phyloP scores from a whole-genome alignment of 2,329 filamentous ascomycete genomes.

The Hypoxylon sp. region DNA sequence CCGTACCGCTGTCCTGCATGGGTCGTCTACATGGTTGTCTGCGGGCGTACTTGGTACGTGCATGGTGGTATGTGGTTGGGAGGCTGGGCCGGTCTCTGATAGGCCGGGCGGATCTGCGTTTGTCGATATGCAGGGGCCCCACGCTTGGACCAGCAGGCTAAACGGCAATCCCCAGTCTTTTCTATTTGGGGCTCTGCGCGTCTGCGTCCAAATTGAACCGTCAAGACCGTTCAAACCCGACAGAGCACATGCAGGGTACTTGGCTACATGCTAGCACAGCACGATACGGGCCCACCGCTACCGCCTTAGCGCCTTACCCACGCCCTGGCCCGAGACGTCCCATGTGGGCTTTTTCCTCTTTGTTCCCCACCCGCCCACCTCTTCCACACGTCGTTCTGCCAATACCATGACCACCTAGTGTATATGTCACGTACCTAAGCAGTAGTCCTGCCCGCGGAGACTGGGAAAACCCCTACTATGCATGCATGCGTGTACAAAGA shows the following conservation, averaged over 20 bases:
- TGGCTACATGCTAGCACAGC: constrained; percentile 7
- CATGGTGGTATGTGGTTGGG: not conserved
- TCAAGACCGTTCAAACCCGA: constrained; percentile 26
- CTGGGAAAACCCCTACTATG: no score
- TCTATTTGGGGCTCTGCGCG: constrained; percentile 41
- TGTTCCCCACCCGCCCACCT: not conserved
- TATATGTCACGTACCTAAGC: no score
- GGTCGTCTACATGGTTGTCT: no score
- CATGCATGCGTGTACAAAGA: no score
- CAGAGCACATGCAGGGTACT: constrained; percentile 23
- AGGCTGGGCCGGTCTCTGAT: constrained; percentile 7
- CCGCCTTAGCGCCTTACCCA: constrained; percentile 16
- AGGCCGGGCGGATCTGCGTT: constrained; percentile 28
- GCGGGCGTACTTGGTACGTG: constrained; percentile 3
- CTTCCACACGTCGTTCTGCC: not conserved
- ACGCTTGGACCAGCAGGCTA: constrained; percentile 25
- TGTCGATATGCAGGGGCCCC: constrained; percentile 35
- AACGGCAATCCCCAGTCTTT: constrained; percentile 35
- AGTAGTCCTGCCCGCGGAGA: no score
- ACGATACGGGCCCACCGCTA: not conserved
- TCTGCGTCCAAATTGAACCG: no score
- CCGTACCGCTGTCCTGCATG: no score
- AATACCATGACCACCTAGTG: no score
- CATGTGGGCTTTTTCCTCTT: constrained; percentile 28
- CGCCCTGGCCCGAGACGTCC: constrained; percentile 34